These are phyloP conservation scores for Fusarium pilosicola DNA, from an alignment of 2,329 filamentous ascomycete genomes.

Conservation along the genomic window DNA sequence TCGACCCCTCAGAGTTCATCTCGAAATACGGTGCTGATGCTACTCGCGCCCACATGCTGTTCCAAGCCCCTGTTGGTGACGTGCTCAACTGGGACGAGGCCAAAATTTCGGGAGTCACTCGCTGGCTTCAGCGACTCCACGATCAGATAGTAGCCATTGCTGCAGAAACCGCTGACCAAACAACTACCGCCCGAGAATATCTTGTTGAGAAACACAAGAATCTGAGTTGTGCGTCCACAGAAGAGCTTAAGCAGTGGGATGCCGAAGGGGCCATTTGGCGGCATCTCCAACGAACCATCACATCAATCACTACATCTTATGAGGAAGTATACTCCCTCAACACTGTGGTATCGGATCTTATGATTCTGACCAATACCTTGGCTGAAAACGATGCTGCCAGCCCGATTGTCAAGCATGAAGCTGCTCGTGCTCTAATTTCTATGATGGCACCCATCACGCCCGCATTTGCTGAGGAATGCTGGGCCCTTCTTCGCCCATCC, in stretches of 20 bases:
- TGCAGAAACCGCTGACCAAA: slow-evolving; percentile 6
- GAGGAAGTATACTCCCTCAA: slow-evolving; percentile 80
- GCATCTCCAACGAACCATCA: slow-evolving; percentile 73
- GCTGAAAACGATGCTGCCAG: slow-evolving; percentile 56
- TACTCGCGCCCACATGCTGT: slow-evolving; percentile 86
- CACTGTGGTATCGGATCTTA: slow-evolving; percentile 84
- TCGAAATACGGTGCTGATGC: slow-evolving; percentile 82
- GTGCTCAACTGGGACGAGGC: slow-evolving; percentile 88
- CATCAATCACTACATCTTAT: slow-evolving; percentile 74
- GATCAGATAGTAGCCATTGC: slow-evolving; percentile 59
- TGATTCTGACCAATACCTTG: slow-evolving; percentile 79
- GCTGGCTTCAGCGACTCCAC: slow-evolving; percentile 79
- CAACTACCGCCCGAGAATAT: slow-evolving; percentile 46
- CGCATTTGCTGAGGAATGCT: slow-evolving; percentile 83
- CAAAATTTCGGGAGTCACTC: slow-evolving; percentile 82
- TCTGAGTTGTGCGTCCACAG: slow-evolving; percentile 45
- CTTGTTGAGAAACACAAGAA: slow-evolving; percentile 50
- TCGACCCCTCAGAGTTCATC: slow-evolving; percentile 81
- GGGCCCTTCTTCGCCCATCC: slow-evolving; percentile 65
- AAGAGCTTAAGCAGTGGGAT: slow-evolving; percentile 54
- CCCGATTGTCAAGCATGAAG: slow-evolving; percentile 57
- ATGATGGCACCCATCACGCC: slow-evolving; percentile 84
- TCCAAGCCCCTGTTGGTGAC: slow-evolving; percentile 85
- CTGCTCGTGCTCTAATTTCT: slow-evolving; percentile 68
- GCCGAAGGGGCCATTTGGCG: slow-evolving; percentile 68